Percentiles rank a stretch among this genome's conserved stretches.
These are phyloP conservation scores for Aspergillus coremiiformis DNA, from an alignment of 495 filamentous ascomycete genomes.

Conservation along the genomic window DNA sequence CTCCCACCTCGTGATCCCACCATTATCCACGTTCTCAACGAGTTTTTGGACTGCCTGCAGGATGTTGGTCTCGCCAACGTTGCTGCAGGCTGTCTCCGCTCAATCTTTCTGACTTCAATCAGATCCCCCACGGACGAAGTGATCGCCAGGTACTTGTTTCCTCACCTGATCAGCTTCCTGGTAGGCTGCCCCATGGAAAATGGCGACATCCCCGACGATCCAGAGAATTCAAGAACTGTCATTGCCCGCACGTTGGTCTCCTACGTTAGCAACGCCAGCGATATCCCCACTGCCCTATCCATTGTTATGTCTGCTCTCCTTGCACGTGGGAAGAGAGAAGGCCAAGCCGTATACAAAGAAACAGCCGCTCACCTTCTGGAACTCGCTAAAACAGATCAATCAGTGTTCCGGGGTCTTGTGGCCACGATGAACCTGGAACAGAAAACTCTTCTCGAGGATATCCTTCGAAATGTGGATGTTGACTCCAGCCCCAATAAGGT, in stretches of 20 bases:
- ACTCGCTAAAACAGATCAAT: constrained; percentile 66
- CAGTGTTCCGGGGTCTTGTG: constrained; percentile 68
- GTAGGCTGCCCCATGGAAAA: constrained; percentile 51
- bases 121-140: constrained; percentile 63
- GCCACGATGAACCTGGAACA: constrained; percentile 61
- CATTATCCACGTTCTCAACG: constrained; percentile 59
- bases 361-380: constrained; percentile 72
- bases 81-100: constrained; percentile 78
- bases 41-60: constrained; percentile 76
- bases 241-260: constrained; percentile 65
- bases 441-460: constrained; percentile 72
- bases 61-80: constrained; percentile 75
- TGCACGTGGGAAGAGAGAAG: constrained; percentile 53
- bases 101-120: constrained; percentile 63
- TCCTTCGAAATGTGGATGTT: constrained; percentile 55
- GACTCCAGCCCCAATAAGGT: constrained; percentile 25
- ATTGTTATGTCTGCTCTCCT: constrained; percentile 77
- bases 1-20: constrained; percentile 67
- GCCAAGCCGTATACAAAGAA: constrained; percentile 48
- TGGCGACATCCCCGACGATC: constrained; percentile 52
- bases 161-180: constrained; percentile 68
- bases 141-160: constrained; percentile 65
- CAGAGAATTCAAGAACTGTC: constrained; percentile 61
- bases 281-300: constrained; percentile 56
- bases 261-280: constrained; percentile 52